phyloP scores from a whole-genome alignment of 2,329 filamentous ascomycete genomes.

The Colletotrichum sp. region DNA sequence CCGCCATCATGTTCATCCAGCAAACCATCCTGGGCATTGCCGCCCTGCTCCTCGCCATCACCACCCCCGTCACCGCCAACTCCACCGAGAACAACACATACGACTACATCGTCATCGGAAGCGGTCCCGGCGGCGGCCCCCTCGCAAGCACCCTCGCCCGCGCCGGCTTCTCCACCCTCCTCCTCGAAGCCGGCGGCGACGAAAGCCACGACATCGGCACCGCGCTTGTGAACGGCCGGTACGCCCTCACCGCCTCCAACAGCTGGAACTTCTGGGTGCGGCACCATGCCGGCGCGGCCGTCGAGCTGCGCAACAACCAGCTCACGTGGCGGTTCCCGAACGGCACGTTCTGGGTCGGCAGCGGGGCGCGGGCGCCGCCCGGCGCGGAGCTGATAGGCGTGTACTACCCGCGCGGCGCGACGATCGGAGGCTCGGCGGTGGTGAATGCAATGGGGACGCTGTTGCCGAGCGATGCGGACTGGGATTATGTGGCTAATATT shows the following conservation, averaged over 20 bases:
- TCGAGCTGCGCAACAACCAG: constrained; percentile 29
- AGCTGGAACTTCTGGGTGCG: constrained; percentile 9
- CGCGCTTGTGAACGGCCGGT: not conserved
- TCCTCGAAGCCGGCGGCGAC: constrained; percentile 60
- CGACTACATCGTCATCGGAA: constrained; percentile 63
- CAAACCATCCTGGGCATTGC: not conserved
- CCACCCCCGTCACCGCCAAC: not conserved
- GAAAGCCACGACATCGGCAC: not conserved
- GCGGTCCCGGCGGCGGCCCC: constrained; percentile 58
- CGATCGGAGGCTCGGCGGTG: constrained; percentile 54
- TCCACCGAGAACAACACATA: constrained; percentile 32
- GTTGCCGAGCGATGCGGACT: constrained; percentile 63
- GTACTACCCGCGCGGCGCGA: constrained; percentile 49
- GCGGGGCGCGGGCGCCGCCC: constrained; percentile 29
- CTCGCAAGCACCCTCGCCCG: constrained; percentile 58
- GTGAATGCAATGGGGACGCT: constrained; percentile 66
- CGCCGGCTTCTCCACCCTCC: constrained; percentile 57
- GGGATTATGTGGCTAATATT: constrained; percentile 56
- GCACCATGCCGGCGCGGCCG: not conserved
- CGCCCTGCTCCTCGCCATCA: not conserved
- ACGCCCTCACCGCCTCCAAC: constrained; percentile 20
- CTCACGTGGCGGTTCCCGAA: constrained; percentile 38
- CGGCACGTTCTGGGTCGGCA: constrained; percentile 33
- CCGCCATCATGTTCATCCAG: not conserved
- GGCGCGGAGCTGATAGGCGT: constrained; percentile 44